These are phyloP conservation scores for Phaffomyces antillensis DNA, from an alignment of 805 yeast genomes.

Conservation along the genomic window DNA sequence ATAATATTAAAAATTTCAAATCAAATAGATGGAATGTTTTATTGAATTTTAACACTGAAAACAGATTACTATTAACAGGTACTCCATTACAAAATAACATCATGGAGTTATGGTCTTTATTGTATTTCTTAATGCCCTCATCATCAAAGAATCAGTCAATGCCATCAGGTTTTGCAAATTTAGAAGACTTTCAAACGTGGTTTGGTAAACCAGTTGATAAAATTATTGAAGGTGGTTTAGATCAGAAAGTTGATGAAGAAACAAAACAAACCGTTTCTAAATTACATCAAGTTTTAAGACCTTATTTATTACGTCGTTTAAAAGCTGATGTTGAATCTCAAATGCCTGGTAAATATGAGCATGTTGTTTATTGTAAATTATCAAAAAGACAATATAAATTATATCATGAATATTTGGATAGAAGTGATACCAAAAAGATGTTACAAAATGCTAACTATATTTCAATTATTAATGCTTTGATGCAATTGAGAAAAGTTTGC, in stretches of 20 bases:
- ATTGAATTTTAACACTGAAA: conserved; percentile 85
- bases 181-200: conserved; percentile 97
- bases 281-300: conserved; percentile 88
- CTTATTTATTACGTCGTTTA: conserved; percentile 82
- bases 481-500: conserved; percentile 96
- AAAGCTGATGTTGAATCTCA: conserved; percentile 97
- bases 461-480: conserved; percentile 91
- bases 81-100: conserved; percentile 95
- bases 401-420: conserved; percentile 94
- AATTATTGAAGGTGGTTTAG: conserved; percentile 68
- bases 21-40: conserved; percentile 97
- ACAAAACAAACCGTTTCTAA: conserved; percentile 80
- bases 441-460: conserved; percentile 90
- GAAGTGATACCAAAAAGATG: conserved; percentile 93
- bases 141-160: conserved; percentile 60
- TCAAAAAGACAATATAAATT: conserved; percentile 88
- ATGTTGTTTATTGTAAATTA: conserved; percentile 82
- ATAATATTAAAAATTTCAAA: conserved; percentile 91
- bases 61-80: conserved; percentile 86
- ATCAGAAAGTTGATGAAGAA: conserved; percentile 55
- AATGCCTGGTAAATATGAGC: conserved; percentile 98
- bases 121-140: conserved; percentile 95
- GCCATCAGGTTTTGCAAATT: conserved; percentile 90
- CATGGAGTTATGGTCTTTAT: conserved; percentile 91
- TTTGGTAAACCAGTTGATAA: conserved; percentile 96